These are phyloP conservation scores for Citrullus mucosospermus DNA, from an alignment of 306 rosid genomes.

Conservation along the genomic window DNA sequence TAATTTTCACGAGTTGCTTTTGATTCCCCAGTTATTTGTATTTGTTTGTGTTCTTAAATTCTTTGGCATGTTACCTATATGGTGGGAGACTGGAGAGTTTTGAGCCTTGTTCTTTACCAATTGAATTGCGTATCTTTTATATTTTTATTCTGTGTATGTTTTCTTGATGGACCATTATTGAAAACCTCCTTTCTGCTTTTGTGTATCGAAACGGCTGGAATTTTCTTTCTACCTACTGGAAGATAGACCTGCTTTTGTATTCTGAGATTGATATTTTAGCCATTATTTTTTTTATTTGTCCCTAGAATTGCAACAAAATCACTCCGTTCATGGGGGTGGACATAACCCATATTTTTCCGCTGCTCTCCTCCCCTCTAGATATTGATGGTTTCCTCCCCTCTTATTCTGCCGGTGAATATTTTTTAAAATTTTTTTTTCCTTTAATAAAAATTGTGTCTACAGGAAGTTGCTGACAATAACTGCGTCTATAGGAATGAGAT, in stretches of 20 bases:
- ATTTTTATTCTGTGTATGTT: neutral
- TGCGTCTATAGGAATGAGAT: slow-evolving; percentile 89
- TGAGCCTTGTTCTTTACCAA: neutral
- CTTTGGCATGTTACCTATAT: neutral
- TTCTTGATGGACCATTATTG: neutral
- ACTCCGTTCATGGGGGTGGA: no score
- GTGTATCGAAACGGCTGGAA: neutral
- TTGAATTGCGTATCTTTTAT: neutral
- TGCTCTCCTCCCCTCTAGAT: neutral
- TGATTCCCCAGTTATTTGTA: neutral
- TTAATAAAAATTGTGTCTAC: slow-evolving; percentile 9
- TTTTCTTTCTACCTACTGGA: neutral
- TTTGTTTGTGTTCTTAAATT: neutral
- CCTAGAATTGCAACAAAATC: no score
- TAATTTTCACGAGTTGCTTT: neutral
- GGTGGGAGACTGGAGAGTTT: neutral
- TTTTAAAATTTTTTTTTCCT: neutral
- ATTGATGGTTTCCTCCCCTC: neutral
- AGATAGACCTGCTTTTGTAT: neutral
- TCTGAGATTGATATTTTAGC: neutral
- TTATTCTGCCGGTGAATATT: neutral
- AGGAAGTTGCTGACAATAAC: slow-evolving; percentile 88
- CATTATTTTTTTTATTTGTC: no score
- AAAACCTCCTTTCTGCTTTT: neutral
- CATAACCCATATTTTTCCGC: no score